Conservation (phyloP, 306 rosid genomes). For the Vicia villosa region DNA sequence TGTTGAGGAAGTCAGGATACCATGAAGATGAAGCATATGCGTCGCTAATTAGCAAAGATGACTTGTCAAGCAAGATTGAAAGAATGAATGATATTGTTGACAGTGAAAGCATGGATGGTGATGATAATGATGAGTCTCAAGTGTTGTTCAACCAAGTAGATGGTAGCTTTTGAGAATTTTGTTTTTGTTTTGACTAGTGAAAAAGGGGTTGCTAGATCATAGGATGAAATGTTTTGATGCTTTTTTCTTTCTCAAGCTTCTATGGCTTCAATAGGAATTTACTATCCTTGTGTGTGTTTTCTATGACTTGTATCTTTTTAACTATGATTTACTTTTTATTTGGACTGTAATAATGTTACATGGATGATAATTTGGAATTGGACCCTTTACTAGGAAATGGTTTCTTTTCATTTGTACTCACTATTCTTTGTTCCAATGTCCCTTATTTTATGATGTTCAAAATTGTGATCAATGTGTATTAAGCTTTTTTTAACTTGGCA, state of each 20-base stretch:
- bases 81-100: constrained; percentile 32
- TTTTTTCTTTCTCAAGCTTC: background rate
- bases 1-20: constrained; percentile 59
- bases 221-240: background rate
- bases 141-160: constrained; percentile 55
- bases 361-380: background rate
- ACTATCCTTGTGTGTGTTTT: background rate
- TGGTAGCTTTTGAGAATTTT: constrained; percentile 44
- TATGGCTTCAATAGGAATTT: constrained; percentile 2
- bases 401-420: too few species aligned
- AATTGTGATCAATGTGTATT: too few species aligned
- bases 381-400: too few species aligned
- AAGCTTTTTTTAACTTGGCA: too few species aligned
- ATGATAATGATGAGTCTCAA: constrained; percentile 53
- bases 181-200: background rate
- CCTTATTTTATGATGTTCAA: too few species aligned
- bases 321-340: background rate
- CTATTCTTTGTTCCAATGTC: too few species aligned
- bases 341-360: background rate
- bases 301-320: background rate
- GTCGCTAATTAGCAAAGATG: constrained; percentile 50
- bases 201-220: constrained; percentile 25
- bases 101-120: constrained; percentile 41
- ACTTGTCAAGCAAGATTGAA: constrained; percentile 27
- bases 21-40: constrained; percentile 54